Evolutionary conservation across 805 yeast species (phyloP).

Genomic region (Myxozyma monticola): DNA sequence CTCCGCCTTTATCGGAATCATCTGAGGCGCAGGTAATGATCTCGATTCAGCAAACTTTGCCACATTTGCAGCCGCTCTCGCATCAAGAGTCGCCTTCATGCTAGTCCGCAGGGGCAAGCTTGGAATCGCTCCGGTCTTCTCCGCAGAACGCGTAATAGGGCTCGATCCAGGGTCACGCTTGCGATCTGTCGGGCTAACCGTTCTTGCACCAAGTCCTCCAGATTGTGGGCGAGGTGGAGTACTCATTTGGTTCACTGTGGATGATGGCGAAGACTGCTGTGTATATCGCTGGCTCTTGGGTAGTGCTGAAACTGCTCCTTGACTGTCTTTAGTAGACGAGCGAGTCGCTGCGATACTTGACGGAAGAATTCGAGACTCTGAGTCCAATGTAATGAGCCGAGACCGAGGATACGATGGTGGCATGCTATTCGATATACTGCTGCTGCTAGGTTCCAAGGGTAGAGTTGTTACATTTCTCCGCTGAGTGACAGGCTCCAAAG

Average conservation of each 20-base stretch:
- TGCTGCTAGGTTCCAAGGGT: constrained; percentile 10
- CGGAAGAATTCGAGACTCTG: too few species aligned
- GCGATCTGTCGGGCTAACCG: constrained; percentile 20
- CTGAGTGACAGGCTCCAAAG: too few species aligned
- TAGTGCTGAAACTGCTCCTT: not conserved
- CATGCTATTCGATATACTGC: constrained; percentile 8
- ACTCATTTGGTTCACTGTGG: not conserved
- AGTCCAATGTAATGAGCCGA: too few species aligned
- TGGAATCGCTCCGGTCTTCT: too few species aligned
- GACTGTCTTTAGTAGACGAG: not conserved
- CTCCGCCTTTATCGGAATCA: too few species aligned
- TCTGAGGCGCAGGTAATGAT: too few species aligned
- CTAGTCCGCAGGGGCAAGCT: too few species aligned
- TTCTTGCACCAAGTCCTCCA: constrained; percentile 19
- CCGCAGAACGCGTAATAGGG: too few species aligned
- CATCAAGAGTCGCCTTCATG: too few species aligned
- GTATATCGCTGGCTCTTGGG: not conserved
- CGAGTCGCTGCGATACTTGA: not conserved
- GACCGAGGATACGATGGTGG: constrained; percentile 1
- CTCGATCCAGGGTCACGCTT: too few species aligned
- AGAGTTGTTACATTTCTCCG: not conserved
- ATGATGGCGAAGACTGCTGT: not conserved
- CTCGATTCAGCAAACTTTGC: too few species aligned
- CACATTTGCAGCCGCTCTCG: too few species aligned
- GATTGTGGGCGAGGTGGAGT: not conserved